Evolutionary conservation across 352 stramenopile species (phyloP).

Genomic region (Pythium oligandrum): DNA sequence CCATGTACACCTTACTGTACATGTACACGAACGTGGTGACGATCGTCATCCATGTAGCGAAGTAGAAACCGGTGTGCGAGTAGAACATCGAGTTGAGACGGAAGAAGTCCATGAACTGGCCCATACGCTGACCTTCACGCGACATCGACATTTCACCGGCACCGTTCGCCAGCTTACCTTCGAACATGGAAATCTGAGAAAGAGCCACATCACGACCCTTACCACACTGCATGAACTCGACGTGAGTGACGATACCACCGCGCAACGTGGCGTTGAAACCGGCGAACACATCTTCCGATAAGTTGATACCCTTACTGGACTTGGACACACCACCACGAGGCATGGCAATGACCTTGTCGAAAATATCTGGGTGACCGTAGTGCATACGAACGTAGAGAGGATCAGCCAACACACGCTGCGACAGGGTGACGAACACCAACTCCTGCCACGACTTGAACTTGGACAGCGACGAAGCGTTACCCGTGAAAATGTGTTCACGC

Average conservation of each 20-base stretch:
- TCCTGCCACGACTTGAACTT: conserved; percentile 84
- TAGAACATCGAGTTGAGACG: conserved; percentile 85
- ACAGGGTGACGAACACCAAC: conserved; percentile 76
- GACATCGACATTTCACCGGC: conserved; percentile 62
- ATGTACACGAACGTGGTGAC: conserved; percentile 83
- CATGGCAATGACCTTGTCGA: conserved; percentile 73
- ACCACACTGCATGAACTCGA: conserved; percentile 80
- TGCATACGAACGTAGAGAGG: conserved; percentile 77
- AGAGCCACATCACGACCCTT: conserved; percentile 78
- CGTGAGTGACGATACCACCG: conserved; percentile 62
- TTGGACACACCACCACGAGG: conserved; percentile 73
- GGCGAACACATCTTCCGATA: conserved; percentile 80
- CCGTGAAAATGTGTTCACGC: conserved; percentile 82
- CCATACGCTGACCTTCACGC: conserved; percentile 76
- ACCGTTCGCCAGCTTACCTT: conserved; percentile 75
- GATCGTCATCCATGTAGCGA: conserved; percentile 79
- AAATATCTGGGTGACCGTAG: conserved; percentile 80
- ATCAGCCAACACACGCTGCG: conserved; percentile 68
- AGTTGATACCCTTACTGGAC: conserved; percentile 73
- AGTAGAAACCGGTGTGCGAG: conserved; percentile 80
- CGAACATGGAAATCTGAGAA: conserved; percentile 79
- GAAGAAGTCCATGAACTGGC: conserved; percentile 80
- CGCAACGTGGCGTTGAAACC: conserved; percentile 70
- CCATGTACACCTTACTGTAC: conserved; percentile 79
- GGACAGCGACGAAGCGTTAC: conserved; percentile 66